Evolutionary conservation across 305 asterid genomes (phyloP).

Genomic region (Plantago lanceolata): DNA sequence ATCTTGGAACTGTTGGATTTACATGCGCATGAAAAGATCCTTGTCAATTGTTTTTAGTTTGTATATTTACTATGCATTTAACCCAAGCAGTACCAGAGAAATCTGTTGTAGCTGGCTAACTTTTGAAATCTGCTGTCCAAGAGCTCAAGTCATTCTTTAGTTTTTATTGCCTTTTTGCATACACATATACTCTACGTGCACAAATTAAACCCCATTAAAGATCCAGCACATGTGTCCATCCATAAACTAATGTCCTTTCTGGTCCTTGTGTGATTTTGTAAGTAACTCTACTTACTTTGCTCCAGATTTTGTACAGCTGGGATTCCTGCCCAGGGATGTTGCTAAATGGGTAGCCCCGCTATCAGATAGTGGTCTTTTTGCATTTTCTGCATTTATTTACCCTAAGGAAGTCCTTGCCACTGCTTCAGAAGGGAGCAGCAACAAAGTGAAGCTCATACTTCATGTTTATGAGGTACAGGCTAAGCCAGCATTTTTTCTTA

Average conservation of each 20-base stretch:
- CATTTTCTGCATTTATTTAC: slow-evolving; percentile 71
- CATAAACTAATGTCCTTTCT: no score
- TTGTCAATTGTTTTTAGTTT: background rate
- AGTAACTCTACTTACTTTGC: slow-evolving; percentile 25
- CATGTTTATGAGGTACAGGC: slow-evolving; percentile 59
- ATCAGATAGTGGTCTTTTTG: slow-evolving; percentile 58
- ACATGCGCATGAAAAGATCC: background rate
- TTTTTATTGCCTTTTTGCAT: no score
- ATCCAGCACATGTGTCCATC: background rate
- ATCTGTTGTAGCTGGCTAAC: no score
- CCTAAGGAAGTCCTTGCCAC: slow-evolving; percentile 74
- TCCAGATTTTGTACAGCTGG: slow-evolving; percentile 66
- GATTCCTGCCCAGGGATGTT: slow-evolving; percentile 69
- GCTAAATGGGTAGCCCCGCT: slow-evolving; percentile 87
- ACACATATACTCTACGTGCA: no score
- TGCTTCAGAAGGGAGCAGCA: slow-evolving; percentile 74
- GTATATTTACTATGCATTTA: no score
- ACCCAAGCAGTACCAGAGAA: no score
- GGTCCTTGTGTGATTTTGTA: slow-evolving; percentile 9
- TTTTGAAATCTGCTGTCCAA: no score
- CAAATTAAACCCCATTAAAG: background rate
- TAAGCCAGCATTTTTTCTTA: slow-evolving; percentile 16
- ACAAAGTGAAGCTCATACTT: slow-evolving; percentile 55
- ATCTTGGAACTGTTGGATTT: background rate
- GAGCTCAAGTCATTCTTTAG: no score